phyloP scores from a whole-genome alignment of 345 rosid genomes.

The Heritiera fomes region DNA sequence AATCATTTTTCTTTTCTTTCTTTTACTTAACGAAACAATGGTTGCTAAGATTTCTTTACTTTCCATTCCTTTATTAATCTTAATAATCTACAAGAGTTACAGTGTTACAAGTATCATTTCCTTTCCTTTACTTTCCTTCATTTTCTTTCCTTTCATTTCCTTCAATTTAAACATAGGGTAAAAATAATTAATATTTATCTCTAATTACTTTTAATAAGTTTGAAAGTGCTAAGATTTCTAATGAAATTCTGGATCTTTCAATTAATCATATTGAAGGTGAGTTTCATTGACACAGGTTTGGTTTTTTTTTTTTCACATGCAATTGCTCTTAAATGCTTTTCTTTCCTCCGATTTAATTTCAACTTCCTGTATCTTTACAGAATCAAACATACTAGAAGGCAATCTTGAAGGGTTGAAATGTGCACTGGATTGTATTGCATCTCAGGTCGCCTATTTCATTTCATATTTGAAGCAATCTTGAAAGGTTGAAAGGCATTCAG shows the following conservation, averaged over 20 bases:
- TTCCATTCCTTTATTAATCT: no score
- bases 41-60: no score
- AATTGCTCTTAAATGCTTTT: background rate
- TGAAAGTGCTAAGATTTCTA: constrained; percentile 56
- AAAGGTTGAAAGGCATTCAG: no score
- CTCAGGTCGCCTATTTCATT: constrained; percentile 45
- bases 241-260: constrained; percentile 61
- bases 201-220: no score
- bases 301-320: background rate
- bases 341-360: background rate
- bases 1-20: no score
- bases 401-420: constrained; percentile 62
- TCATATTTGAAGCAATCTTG: background rate
- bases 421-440: constrained; percentile 48
- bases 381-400: constrained; percentile 51
- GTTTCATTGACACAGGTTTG: background rate
- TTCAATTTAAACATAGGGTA: no score
- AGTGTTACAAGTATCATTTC: no score
- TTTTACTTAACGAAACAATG: no score
- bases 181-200: no score
- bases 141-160: no score
- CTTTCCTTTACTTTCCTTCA: no score
- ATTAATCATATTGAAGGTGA: constrained; percentile 56
- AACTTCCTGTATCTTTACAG: constrained; percentile 36
- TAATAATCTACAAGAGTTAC: no score